Conservation (phyloP, 2,329 filamentous ascomycete species). For the Conoideocrella luteorostrata region DNA sequence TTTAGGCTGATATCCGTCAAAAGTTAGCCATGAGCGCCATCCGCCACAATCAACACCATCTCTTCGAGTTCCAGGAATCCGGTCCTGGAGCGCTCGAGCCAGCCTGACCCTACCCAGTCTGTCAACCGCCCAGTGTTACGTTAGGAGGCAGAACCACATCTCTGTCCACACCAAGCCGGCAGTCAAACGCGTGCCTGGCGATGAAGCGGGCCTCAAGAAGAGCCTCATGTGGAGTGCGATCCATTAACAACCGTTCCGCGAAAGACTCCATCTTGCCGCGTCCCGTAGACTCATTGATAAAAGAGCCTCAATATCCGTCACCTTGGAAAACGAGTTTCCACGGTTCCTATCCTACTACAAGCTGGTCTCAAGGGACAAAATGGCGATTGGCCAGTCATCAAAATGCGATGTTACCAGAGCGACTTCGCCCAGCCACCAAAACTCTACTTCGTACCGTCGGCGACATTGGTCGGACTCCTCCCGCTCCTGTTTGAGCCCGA, state of each 20-base stretch:
- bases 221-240: constrained; percentile 16
- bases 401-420: no score
- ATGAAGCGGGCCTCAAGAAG: constrained; percentile 13
- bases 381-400: no score
- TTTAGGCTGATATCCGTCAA: background rate
- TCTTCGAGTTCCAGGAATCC: background rate
- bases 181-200: constrained; percentile 12
- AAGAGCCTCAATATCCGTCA: constrained; percentile 8
- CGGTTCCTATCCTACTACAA: no score
- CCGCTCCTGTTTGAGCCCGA: no score
- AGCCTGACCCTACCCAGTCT: background rate
- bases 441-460: no score
- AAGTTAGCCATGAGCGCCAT: background rate
- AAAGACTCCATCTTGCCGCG: constrained; percentile 9
- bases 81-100: constrained; percentile 3
- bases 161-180: constrained; percentile 10
- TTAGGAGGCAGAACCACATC: constrained; percentile 9
- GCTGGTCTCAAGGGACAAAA: no score
- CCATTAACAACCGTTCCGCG: constrained; percentile 11
- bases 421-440: no score
- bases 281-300: constrained; percentile 8
- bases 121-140: constrained; percentile 7
- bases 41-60: background rate
- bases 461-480: no score
- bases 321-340: constrained; percentile 1